A percentile compares a stretch with the other conserved stretches of the same genome.
phyloP scores from a whole-genome alignment of 768 basidiomycete species.

The Lactarius pseudohatsudake region DNA sequence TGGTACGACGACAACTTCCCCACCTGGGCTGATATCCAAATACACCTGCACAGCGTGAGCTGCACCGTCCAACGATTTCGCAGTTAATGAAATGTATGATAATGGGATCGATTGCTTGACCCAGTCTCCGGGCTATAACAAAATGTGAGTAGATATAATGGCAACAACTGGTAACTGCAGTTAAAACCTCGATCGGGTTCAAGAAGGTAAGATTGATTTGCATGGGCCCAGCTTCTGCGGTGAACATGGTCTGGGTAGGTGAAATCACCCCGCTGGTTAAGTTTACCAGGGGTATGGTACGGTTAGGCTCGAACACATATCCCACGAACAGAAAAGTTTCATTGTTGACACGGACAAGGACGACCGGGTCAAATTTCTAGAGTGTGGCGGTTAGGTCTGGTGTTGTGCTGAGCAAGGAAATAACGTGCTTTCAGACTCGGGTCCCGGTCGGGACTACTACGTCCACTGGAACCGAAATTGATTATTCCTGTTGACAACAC shows the following conservation, averaged over 20 bases:
- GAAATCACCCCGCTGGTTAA: slow-evolving; percentile 35
- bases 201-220: slow-evolving; percentile 41
- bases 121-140: slow-evolving; percentile 37
- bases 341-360: slow-evolving; percentile 19
- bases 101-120: slow-evolving; percentile 42
- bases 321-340: slow-evolving; percentile 28
- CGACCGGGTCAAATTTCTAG: slow-evolving; percentile 14
- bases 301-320: no score
- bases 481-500: no score
- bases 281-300: slow-evolving; percentile 5
- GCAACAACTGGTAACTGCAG: neutral
- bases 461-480: no score
- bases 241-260: slow-evolving; percentile 38
- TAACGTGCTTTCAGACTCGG: no score
- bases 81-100: slow-evolving; percentile 39
- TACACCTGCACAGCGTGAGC: slow-evolving; percentile 41
- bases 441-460: no score
- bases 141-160: neutral
- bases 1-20: neutral
- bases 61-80: slow-evolving; percentile 35
- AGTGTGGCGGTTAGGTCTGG: neutral
- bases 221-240: slow-evolving; percentile 38
- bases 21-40: slow-evolving; percentile 42
- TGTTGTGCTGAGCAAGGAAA: neutral
- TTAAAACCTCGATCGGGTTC: slow-evolving; percentile 40